A percentile compares a stretch with the other conserved stretches of the same genome.
Evolutionary conservation across 2,329 filamentous ascomycete genomes (phyloP).

Genomic region (Alternaria triticimaculans): DNA sequence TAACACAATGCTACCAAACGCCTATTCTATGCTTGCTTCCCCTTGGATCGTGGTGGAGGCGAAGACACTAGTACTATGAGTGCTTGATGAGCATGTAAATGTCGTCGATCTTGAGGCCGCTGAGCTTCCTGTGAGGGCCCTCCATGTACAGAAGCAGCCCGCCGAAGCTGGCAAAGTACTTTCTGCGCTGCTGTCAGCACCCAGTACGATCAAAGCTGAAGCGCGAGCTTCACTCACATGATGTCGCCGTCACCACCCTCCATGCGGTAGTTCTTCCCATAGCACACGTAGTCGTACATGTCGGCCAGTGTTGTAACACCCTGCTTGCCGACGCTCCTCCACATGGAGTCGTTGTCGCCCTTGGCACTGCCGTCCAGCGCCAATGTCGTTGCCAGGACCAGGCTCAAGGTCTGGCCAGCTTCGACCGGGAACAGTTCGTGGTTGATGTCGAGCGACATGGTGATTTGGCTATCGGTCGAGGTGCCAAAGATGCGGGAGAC

Average conservation of each 20-base stretch:
- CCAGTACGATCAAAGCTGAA: neutral
- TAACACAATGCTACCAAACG: constrained; percentile 36
- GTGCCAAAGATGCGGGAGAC: constrained; percentile 84
- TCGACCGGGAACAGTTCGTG: constrained; percentile 84
- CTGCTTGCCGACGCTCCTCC: constrained; percentile 67
- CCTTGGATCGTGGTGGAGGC: constrained; percentile 8
- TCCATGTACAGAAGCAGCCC: constrained; percentile 89
- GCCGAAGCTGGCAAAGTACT: constrained; percentile 93
- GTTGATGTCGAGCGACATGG: constrained; percentile 91
- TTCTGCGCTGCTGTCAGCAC: constrained; percentile 62
- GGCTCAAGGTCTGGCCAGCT: constrained; percentile 76
- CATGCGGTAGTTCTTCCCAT: constrained; percentile 88
- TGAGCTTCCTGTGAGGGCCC: constrained; percentile 95
- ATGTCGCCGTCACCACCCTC: constrained; percentile 83
- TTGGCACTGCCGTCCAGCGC: constrained; percentile 78
- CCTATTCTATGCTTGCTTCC: constrained; percentile 36
- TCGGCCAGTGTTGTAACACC: constrained; percentile 67
- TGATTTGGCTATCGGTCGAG: constrained; percentile 76
- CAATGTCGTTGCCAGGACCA: constrained; percentile 85
- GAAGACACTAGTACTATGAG: constrained; percentile 52
- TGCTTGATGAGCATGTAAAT: constrained; percentile 95
- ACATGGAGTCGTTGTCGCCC: constrained; percentile 61
- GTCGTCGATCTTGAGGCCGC: constrained; percentile 87
- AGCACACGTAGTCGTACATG: constrained; percentile 85
- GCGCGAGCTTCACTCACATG: constrained; percentile 68